Percentiles rank a stretch among this genome's conserved stretches.
phyloP scores from a whole-genome alignment of 78 protist genomes.

The Monosiga brevicollis region DNA sequence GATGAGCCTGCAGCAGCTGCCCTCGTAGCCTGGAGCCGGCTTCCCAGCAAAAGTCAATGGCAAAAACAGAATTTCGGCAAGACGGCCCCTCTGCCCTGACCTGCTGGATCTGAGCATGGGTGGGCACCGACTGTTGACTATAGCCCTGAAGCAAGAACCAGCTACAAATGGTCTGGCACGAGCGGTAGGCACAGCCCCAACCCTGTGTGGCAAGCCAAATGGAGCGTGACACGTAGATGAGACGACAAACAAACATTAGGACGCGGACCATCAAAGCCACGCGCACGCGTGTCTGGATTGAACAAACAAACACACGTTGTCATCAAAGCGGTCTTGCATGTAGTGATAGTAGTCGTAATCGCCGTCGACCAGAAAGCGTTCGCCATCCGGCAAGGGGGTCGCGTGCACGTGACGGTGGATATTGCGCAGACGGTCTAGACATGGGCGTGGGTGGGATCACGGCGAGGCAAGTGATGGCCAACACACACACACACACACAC shows the following conservation, averaged over 20 bases:
- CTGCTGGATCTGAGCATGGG: constrained; percentile 33
- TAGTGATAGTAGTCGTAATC: constrained; percentile 12
- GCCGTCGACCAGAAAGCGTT: not conserved
- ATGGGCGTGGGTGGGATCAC: no score
- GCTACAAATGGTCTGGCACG: constrained; percentile 31
- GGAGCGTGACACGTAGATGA: no score
- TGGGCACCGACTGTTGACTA: not conserved
- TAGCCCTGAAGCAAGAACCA: constrained; percentile 15
- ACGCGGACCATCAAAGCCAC: no score
- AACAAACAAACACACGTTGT: constrained; percentile 1
- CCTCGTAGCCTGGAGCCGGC: no score
- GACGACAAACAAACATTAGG: no score
- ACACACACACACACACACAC: not conserved
- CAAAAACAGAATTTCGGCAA: no score
- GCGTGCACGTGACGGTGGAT: not conserved
- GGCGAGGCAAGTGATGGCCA: not conserved
- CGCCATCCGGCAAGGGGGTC: not conserved
- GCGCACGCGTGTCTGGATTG: no score
- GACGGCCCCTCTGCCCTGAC: no score
- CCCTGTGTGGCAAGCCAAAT: no score
- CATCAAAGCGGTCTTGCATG: constrained; percentile 17
- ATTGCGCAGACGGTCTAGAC: no score
- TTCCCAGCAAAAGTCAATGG: no score
- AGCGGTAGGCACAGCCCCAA: constrained; percentile 67
- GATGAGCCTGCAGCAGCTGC: no score